phyloP scores from a whole-genome alignment of 768 basidiomycete genomes.

The Lepiota brunneoincarnata region DNA sequence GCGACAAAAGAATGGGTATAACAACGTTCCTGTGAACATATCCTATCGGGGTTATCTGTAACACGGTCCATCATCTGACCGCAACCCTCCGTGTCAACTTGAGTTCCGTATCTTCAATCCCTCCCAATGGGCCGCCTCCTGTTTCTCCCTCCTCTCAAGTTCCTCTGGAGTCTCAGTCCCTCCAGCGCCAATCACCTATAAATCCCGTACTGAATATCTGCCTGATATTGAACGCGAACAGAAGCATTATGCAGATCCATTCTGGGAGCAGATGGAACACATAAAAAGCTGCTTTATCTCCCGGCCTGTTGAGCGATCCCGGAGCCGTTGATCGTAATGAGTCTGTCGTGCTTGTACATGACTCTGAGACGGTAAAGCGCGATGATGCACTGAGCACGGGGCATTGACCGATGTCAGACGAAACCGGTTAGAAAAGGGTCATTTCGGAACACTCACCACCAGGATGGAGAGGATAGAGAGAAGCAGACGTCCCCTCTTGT shows the following conservation, averaged over 20 bases:
- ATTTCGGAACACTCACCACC: conserved; percentile 24
- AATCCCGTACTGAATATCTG: conserved; percentile 31
- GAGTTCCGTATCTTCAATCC: conserved; percentile 2
- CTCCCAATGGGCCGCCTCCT: conserved; percentile 17
- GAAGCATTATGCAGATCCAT: conserved; percentile 30
- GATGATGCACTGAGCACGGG: conserved; percentile 24
- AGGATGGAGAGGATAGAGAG: conserved; percentile 22
- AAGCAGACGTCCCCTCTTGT: conserved; percentile 18
- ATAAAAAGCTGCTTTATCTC: conserved; percentile 40
- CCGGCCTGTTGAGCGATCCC: conserved; percentile 29
- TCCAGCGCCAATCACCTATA: conserved; percentile 27
- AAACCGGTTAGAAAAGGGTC: too few species aligned
- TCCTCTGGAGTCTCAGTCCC: conserved; percentile 29
- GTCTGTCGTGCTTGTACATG: conserved; percentile 31
- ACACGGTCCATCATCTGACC: neutral
- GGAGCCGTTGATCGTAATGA: conserved; percentile 30
- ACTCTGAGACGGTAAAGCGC: conserved; percentile 38
- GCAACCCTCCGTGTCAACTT: neutral
- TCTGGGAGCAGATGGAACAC: conserved; percentile 44
- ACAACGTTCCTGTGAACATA: too few species aligned
- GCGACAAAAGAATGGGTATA: too few species aligned
- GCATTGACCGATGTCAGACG: neutral
- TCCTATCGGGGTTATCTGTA: neutral
- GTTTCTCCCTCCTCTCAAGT: conserved; percentile 18
- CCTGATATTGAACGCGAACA: conserved; percentile 30